Percentiles rank a stretch among this genome's conserved stretches.
Evolutionary conservation across 345 rosid genomes (phyloP).

Genomic region (Carallia pectinifolia): DNA sequence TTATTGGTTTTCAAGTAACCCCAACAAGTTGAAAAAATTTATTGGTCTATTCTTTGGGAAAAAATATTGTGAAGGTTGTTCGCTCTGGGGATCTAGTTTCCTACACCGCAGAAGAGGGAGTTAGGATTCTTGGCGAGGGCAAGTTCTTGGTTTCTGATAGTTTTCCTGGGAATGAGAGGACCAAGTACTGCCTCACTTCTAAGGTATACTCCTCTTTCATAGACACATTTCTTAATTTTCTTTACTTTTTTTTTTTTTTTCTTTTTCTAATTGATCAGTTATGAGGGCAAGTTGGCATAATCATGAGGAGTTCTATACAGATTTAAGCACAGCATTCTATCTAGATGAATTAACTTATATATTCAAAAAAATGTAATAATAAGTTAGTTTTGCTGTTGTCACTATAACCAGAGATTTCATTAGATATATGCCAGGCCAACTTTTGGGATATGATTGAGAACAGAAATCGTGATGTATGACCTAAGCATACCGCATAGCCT

Average conservation of each 20-base stretch:
- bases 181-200: conserved; percentile 94
- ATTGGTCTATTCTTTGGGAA: too few species aligned
- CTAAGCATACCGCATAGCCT: neutral
- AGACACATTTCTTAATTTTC: neutral
- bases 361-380: too few species aligned
- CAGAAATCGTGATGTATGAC: neutral
- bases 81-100: conserved; percentile 96
- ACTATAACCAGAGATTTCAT: neutral
- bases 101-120: conserved; percentile 95
- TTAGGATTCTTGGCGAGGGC: conserved; percentile 90
- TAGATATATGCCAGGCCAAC: neutral
- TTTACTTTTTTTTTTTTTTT: neutral
- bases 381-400: neutral
- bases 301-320: neutral
- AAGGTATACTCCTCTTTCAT: conserved; percentile 45
- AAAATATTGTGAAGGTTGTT: conserved; percentile 54
- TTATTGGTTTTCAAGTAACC: neutral
- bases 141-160: conserved; percentile 92
- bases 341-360: neutral
- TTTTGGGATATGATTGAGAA: neutral
- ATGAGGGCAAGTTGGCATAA: neutral
- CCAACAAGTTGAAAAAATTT: neutral
- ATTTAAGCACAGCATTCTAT: neutral
- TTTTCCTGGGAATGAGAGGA: conserved; percentile 95
- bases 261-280: neutral